phyloP scores from a whole-genome alignment of 768 basidiomycete genomes.

The Leucosporidium scottii region DNA sequence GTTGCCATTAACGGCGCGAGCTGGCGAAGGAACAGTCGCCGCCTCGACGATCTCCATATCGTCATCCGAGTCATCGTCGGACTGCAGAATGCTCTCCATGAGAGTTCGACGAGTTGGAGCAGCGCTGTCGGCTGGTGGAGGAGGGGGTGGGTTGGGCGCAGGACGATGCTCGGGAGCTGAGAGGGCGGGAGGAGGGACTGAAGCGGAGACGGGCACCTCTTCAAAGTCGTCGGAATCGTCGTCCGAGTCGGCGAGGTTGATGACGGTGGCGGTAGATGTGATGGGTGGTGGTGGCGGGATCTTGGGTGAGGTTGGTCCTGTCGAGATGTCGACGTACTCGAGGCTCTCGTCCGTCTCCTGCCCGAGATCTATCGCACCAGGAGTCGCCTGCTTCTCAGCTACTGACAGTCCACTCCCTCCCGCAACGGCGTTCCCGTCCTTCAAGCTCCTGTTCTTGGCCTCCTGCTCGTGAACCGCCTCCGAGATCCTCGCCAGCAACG shows the following conservation, averaged over 20 bases:
- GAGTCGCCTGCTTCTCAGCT: not conserved
- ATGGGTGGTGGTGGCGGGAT: not conserved
- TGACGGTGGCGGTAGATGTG: not conserved
- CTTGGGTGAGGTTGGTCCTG: not conserved
- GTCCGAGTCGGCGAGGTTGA: constrained; percentile 1
- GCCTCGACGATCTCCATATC: constrained; percentile 4
- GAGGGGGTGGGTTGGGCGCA: not conserved
- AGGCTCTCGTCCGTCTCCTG: constrained; percentile 33
- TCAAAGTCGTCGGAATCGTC: constrained; percentile 39
- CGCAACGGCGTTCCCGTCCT: not conserved
- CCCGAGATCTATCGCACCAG: constrained; percentile 15
- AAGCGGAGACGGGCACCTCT: constrained; percentile 23
- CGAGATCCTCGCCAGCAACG: not conserved
- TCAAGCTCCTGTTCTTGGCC: not conserved
- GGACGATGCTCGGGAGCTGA: not conserved
- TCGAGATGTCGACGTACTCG: constrained; percentile 27
- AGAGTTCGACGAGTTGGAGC: not conserved
- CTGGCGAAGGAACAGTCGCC: not conserved
- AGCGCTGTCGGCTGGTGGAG: not conserved
- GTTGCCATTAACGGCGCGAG: not conserved
- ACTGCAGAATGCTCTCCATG: constrained; percentile 15
- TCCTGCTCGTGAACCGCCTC: not conserved
- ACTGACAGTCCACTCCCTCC: not conserved
- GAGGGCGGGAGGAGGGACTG: not conserved
- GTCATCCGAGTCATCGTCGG: constrained; percentile 12